Percentiles rank a stretch among this genome's conserved stretches.
Conservation (phyloP, 768 basidiomycete genomes). For the Boletus bicolor region DNA sequence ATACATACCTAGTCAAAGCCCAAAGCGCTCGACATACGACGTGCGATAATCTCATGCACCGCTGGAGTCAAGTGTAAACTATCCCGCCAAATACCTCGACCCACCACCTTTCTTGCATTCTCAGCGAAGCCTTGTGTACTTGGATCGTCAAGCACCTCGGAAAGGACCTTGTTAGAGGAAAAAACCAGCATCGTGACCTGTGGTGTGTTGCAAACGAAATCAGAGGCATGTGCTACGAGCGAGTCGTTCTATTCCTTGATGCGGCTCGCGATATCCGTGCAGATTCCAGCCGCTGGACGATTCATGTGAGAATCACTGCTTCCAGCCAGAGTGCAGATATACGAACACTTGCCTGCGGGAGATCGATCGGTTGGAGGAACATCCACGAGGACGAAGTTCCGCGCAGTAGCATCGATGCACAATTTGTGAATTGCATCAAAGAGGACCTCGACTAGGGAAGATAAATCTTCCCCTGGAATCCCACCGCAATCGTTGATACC, state of each 20-base stretch:
- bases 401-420: not conserved
- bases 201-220: not conserved
- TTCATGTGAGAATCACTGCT: not conserved
- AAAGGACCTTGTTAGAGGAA: conserved; percentile 8
- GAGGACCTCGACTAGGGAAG: not conserved
- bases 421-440: conserved; percentile 4
- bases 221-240: not conserved
- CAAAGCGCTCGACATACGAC: conserved; percentile 1
- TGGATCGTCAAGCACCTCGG: conserved; percentile 10
- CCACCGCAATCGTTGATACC: conserved; percentile 15
- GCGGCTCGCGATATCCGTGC: not conserved
- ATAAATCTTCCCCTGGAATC: not conserved
- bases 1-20: not conserved
- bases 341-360: not conserved
- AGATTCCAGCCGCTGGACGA: not conserved
- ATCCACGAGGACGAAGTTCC: conserved; percentile 14
- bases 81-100: conserved; percentile 36
- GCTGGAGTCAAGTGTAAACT: conserved; percentile 35
- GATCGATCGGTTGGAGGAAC: conserved; percentile 15
- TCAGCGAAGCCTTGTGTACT: conserved; percentile 5
- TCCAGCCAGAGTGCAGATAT: not conserved
- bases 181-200: conserved; percentile 2
- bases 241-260: conserved; percentile 7
- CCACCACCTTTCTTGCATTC: not conserved
- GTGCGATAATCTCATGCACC: conserved; percentile 34